Evolutionary conservation across 1,139 yeast genomes (phyloP).

Genomic region (Pichia sp.): DNA sequence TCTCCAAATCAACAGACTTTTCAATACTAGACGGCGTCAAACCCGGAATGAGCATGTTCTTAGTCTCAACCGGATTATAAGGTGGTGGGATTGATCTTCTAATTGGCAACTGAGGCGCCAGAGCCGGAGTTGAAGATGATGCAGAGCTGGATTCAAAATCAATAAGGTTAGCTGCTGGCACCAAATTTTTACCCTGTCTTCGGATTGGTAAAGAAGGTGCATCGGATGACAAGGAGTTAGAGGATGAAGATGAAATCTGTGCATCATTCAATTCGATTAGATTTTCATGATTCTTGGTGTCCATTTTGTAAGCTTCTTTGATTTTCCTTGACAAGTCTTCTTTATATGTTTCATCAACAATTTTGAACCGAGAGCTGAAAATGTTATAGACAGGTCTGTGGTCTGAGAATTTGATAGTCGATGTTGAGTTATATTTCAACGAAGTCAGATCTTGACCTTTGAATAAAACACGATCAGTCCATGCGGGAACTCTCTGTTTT

Average conservation of each 20-base stretch:
- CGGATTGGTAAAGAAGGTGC: neutral
- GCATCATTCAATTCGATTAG: constrained; percentile 23
- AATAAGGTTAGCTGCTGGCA: constrained; percentile 15
- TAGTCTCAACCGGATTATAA: constrained; percentile 15
- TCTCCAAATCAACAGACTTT: constrained; percentile 6
- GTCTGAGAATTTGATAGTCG: constrained; percentile 62
- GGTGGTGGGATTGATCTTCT: constrained; percentile 21
- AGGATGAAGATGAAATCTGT: constrained; percentile 4
- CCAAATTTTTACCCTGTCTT: no score
- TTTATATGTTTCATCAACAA: constrained; percentile 52
- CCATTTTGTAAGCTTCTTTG: constrained; percentile 39
- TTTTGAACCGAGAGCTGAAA: constrained; percentile 53
- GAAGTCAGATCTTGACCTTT: constrained; percentile 48
- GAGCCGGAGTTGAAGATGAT: neutral
- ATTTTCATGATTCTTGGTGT: constrained; percentile 14
- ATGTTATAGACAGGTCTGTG: constrained; percentile 88
- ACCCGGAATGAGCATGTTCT: constrained; percentile 18
- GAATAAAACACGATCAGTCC: constrained; percentile 88
- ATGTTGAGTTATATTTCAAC: constrained; percentile 50
- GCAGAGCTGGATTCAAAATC: constrained; percentile 14
- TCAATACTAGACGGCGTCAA: constrained; percentile 12
- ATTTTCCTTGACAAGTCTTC: constrained; percentile 41
- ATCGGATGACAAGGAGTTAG: neutral
- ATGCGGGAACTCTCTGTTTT: constrained; percentile 89
- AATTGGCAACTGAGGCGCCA: constrained; percentile 13